Percentiles rank a stretch among this genome's conserved stretches.
These are phyloP conservation scores for Glycyrrhiza uralensis DNA, from an alignment of 306 rosid genomes.

Conservation along the genomic window DNA sequence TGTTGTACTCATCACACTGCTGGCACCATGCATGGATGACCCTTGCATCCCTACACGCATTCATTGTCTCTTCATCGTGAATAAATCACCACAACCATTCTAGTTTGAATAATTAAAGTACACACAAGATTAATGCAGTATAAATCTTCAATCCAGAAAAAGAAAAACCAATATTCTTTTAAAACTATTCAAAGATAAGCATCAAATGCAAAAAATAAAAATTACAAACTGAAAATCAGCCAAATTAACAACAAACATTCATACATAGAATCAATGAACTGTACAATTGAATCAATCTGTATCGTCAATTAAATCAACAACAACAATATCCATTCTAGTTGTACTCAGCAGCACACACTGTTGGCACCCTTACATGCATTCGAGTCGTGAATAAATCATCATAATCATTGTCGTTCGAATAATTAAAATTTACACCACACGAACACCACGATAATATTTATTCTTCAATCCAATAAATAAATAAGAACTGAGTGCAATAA, in stretches of 20 bases:
- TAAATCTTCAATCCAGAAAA: not conserved
- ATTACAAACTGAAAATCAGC: not conserved
- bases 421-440: not conserved
- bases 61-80: conserved; percentile 23
- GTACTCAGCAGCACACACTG: not conserved
- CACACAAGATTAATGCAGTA: not conserved
- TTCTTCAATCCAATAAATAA: not conserved
- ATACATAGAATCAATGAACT: not conserved
- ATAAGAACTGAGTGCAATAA: not conserved
- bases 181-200: not conserved
- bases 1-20: conserved; percentile 65
- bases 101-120: not conserved
- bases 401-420: not conserved
- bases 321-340: not conserved
- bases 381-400: not conserved
- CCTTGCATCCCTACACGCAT: conserved; percentile 77
- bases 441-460: not conserved
- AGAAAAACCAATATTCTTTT: not conserved
- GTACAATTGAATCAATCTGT: not conserved
- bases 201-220: not conserved
- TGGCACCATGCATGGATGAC: conserved; percentile 73
- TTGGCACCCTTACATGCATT: not conserved
- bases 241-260: not conserved
- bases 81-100: not conserved
- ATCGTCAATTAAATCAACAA: not conserved